phyloP scores from a whole-genome alignment of 2,329 filamentous ascomycete genomes.

The Magnaporthiopsis rhizophila region DNA sequence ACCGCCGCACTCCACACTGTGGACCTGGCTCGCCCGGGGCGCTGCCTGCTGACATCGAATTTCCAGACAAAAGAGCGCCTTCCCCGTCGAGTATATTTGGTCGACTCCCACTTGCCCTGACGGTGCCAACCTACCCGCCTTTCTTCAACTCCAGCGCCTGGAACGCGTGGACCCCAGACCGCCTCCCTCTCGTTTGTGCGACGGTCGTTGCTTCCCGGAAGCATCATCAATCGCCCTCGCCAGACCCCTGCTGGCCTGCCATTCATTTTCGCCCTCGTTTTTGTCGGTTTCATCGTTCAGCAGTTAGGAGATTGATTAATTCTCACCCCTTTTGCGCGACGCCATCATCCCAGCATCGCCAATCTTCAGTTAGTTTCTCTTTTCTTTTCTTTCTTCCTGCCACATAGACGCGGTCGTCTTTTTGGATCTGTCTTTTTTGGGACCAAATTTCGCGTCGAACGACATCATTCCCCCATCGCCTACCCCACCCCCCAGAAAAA shows the following conservation, averaged over 20 bases:
- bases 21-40: background rate
- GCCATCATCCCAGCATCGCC: background rate
- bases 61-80: background rate
- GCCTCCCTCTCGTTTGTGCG: background rate
- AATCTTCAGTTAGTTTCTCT: conserved; percentile 5
- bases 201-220: background rate
- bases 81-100: background rate
- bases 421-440: conserved; percentile 1
- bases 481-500: background rate
- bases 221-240: background rate
- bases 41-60: background rate
- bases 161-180: background rate
- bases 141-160: background rate
- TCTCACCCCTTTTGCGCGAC: background rate
- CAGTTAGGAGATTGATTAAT: background rate
- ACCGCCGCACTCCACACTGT: background rate
- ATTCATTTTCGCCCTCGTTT: background rate
- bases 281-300: background rate
- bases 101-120: background rate
- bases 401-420: background rate
- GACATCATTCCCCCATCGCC: conserved; percentile 1
- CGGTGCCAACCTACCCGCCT: background rate
- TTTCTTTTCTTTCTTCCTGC: background rate
- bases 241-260: background rate
- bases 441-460: background rate